Percentiles rank a stretch among this genome's conserved stretches.
phyloP scores from a whole-genome alignment of 2,329 filamentous ascomycete species.

The Aureobasidium sp. region DNA sequence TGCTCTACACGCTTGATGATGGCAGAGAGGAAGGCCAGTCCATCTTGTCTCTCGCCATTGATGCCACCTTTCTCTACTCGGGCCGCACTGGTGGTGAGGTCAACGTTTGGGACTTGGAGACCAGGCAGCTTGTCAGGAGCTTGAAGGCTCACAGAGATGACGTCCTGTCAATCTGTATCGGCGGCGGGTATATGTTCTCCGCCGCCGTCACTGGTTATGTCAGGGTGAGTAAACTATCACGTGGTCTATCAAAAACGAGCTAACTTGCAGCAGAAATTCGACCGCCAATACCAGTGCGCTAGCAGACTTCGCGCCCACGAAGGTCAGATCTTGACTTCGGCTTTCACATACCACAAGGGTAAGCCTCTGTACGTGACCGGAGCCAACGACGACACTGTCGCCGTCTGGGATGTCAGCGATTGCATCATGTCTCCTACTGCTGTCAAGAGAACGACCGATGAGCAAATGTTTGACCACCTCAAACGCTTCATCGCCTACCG shows the following conservation, averaged over 20 bases:
- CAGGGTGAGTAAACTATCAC: conserved; percentile 49
- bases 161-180: conserved; percentile 77
- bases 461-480: conserved; percentile 55
- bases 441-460: conserved; percentile 47
- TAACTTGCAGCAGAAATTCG: conserved; percentile 49
- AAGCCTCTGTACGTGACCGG: conserved; percentile 88
- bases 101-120: conserved; percentile 95
- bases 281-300: conserved; percentile 73
- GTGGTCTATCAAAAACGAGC: neutral
- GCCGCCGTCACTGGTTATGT: conserved; percentile 83
- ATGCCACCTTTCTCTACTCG: conserved; percentile 86
- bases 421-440: conserved; percentile 39
- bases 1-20: conserved; percentile 59
- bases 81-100: conserved; percentile 81
- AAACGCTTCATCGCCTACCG: conserved; percentile 85
- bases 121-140: conserved; percentile 77
- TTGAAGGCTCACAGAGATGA: conserved; percentile 75
- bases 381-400: conserved; percentile 82
- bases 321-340: conserved; percentile 79
- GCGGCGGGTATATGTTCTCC: conserved; percentile 76
- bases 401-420: conserved; percentile 72
- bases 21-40: conserved; percentile 48
- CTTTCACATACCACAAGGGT: conserved; percentile 58
- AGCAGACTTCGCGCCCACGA: conserved; percentile 74
- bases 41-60: conserved; percentile 70